Evolutionary conservation across 768 basidiomycete species (phyloP).

Genomic region (Tephrocybe sp.): DNA sequence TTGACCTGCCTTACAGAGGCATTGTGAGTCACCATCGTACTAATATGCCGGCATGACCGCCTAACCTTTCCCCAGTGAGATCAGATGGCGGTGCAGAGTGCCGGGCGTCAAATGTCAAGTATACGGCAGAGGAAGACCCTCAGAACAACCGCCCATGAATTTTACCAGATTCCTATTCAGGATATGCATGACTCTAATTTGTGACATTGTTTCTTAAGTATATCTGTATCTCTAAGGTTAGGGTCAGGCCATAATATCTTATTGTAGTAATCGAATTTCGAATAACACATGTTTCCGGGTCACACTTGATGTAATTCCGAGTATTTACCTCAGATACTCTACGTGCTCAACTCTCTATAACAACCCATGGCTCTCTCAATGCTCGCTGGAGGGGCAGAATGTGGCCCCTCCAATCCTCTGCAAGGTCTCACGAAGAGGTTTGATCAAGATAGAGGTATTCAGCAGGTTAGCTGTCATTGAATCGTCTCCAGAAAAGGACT

Average conservation of each 20-base stretch:
- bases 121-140: conserved; percentile 24
- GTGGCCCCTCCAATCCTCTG: conserved; percentile 82
- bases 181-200: not conserved
- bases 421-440: conserved; percentile 78
- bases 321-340: conserved; percentile 7
- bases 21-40: conserved; percentile 51
- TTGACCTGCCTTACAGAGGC: conserved; percentile 47
- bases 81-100: conserved; percentile 85
- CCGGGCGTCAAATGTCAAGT: conserved; percentile 44
- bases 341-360: not conserved
- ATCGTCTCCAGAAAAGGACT: conserved; percentile 7
- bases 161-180: not conserved
- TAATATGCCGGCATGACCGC: conserved; percentile 11
- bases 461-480: conserved; percentile 51
- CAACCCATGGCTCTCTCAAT: conserved; percentile 72
- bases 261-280: conserved; percentile 19
- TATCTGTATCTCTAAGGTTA: conserved; percentile 15
- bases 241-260: conserved; percentile 19
- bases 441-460: conserved; percentile 73
- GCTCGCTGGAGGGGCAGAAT: conserved; percentile 75
- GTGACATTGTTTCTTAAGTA: conserved; percentile 5
- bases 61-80: conserved; percentile 52
- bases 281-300: conserved; percentile 17
- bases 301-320: conserved; percentile 1
- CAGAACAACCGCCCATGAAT: conserved; percentile 17